Base-by-base conservation (phyloP, 208 protist genomes). In the Leptomonas pyrrhocoris region DNA sequence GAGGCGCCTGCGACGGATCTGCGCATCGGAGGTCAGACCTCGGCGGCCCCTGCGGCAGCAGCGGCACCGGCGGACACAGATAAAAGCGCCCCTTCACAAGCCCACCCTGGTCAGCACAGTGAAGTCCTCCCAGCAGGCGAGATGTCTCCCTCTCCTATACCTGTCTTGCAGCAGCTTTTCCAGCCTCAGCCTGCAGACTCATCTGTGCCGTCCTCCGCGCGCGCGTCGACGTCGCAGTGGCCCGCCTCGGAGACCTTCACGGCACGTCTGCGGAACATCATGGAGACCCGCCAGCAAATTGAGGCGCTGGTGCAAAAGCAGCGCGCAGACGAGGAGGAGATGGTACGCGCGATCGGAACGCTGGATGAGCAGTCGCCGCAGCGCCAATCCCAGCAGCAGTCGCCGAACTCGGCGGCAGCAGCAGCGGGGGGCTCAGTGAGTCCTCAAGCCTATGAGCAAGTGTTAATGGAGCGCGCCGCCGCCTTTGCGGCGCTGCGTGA, bases 401-500 rank as follows among this genome's bases (percentile, higher is more conserved):
- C 46, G 27, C 46, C 42, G 23, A 30, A 66, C 28, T 66, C 60
- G 15, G 34, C 34, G 34, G 27, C 19, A 21, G 46, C 19, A 21
- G 46, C 46, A 19, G 15, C 46, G 18, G 7, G 0, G 6, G 38
- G 0, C n/a, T 42, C 31, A 50, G 74, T 30, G 42, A 45, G 56
- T 25, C 38, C 27, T 25, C 31, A 45, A 19, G 40, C 59, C 23
- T 78, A 75, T 34, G 50, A 66, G 45, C 64, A 78, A 31, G 68
- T 80, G 2, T n/a, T 88, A 25, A 49, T 48, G 31, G 80, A 92
- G 70, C 80, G 86, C 69, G 67, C 86, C 65, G 56, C 58, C 21
- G 74, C 76, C 12, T 67, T 92, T 27, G 57, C 68, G 1, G 71
- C 87, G 19, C 75, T 92, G 34, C 55, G 77, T 19, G 55, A 59